phyloP scores from a whole-genome alignment of 805 yeast genomes.

The Saturnispora sanitii region DNA sequence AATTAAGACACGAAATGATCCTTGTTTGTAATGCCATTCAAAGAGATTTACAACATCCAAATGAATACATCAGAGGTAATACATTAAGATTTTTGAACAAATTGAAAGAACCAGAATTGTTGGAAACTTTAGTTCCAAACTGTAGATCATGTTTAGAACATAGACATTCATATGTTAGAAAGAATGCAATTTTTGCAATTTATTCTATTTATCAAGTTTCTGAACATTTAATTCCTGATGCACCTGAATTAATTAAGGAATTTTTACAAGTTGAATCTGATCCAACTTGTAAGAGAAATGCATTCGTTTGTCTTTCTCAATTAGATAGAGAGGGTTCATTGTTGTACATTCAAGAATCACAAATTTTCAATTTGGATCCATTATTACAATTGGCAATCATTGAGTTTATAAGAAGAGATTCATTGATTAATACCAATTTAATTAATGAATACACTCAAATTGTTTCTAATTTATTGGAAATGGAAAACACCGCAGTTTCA shows the following conservation, averaged over 20 bases:
- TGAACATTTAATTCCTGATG: conserved; percentile 87
- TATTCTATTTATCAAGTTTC: conserved; percentile 73
- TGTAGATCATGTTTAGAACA: conserved; percentile 87
- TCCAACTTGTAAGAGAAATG: conserved; percentile 90
- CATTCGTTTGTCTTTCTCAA: conserved; percentile 77
- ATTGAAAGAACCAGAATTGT: conserved; percentile 82
- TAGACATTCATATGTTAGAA: conserved; percentile 96
- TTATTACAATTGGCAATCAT: conserved; percentile 80
- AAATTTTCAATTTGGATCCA: conserved; percentile 63
- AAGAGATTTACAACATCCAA: conserved; percentile 95
- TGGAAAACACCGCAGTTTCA: conserved; percentile 60
- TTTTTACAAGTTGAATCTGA: conserved; percentile 80
- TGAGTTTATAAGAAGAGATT: conserved; percentile 83
- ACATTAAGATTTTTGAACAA: conserved; percentile 87
- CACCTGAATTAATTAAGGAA: conserved; percentile 69
- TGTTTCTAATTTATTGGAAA: conserved; percentile 62
- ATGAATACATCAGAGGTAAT: conserved; percentile 93
- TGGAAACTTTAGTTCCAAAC: conserved; percentile 92
- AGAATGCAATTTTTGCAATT: conserved; percentile 90
- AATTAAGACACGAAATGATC: conserved; percentile 96
- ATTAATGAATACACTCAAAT: conserved; percentile 63
- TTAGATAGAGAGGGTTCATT: conserved; percentile 80
- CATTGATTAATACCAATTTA: conserved; percentile 51
- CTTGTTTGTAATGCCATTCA: conserved; percentile 96
- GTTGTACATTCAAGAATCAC: conserved; percentile 65